Conservation (phyloP, 768 basidiomycete genomes). For the Pisolithus albus region DNA sequence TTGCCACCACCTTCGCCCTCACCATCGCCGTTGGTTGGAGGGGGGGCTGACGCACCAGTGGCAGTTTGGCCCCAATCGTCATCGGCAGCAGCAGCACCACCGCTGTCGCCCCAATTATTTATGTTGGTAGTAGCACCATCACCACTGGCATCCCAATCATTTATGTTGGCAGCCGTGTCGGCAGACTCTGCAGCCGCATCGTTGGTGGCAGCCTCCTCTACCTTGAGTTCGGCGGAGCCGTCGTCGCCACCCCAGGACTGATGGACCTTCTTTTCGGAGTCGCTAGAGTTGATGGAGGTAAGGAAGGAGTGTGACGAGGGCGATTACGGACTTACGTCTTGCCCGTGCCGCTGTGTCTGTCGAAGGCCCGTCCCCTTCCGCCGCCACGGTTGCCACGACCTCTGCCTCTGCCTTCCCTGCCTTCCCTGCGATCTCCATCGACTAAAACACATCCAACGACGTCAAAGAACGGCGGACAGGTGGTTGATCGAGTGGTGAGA, state of each 20-base stretch:
- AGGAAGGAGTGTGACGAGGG: slow-evolving; percentile 1
- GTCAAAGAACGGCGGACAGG: too few species aligned
- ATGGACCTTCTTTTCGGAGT: slow-evolving; percentile 92
- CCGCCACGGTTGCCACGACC: slow-evolving; percentile 38
- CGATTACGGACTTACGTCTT: slow-evolving; percentile 51
- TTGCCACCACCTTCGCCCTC: slow-evolving; percentile 21
- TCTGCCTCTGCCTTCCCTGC: slow-evolving; percentile 40
- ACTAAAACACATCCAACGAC: slow-evolving; percentile 10
- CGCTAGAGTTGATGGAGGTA: slow-evolving; percentile 40
- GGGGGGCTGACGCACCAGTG: slow-evolving; percentile 24
- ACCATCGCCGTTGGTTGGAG: slow-evolving; percentile 33
- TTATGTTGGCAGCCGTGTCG: slow-evolving; percentile 2
- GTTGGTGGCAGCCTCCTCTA: slow-evolving; percentile 64
- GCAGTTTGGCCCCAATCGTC: slow-evolving; percentile 34
- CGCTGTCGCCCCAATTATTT: slow-evolving; percentile 31
- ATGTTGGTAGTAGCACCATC: slow-evolving; percentile 18
- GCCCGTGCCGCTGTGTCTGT: slow-evolving; percentile 83
- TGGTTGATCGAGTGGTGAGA: slow-evolving; percentile 2
- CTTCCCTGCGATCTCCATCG: slow-evolving; percentile 41
- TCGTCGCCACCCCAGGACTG: slow-evolving; percentile 95
- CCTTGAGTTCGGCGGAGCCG: slow-evolving; percentile 74
- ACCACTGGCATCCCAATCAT: slow-evolving; percentile 31
- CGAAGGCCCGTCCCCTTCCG: slow-evolving; percentile 67
- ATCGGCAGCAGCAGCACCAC: slow-evolving; percentile 22
- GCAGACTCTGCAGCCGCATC: slow-evolving; percentile 57